Evolutionary conservation across 176 grass and related monocot species (phyloP).

Genomic region (Typha latifolia): DNA sequence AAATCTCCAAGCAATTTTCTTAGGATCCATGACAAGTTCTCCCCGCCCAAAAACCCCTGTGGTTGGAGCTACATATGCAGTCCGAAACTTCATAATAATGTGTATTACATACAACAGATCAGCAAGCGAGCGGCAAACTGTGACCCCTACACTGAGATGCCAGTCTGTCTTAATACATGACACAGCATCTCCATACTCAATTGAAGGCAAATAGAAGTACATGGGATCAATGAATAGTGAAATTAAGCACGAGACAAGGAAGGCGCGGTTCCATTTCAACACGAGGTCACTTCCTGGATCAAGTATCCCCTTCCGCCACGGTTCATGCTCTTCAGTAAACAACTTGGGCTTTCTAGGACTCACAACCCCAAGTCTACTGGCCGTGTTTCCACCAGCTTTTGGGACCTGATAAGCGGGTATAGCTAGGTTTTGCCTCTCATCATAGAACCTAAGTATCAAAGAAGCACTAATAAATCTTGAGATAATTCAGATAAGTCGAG

Average conservation of each 20-base stretch:
- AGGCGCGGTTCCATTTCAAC: slow-evolving; percentile 69
- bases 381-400: slow-evolving; percentile 13
- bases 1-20: slow-evolving; percentile 73
- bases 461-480: slow-evolving; percentile 3
- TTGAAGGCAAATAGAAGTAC: slow-evolving; percentile 81
- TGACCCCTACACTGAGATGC: slow-evolving; percentile 45
- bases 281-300: slow-evolving; percentile 72
- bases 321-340: slow-evolving; percentile 38
- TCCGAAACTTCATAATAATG: slow-evolving; percentile 85
- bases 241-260: slow-evolving; percentile 58
- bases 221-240: slow-evolving; percentile 89
- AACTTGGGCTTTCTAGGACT: slow-evolving; percentile 40
- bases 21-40: slow-evolving; percentile 72
- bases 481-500: neutral
- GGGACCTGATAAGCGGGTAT: slow-evolving; percentile 46
- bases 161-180: slow-evolving; percentile 51
- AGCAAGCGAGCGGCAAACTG: slow-evolving; percentile 52
- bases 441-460: slow-evolving; percentile 42
- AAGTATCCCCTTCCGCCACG: slow-evolving; percentile 44
- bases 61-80: slow-evolving; percentile 60
- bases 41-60: slow-evolving; percentile 82
- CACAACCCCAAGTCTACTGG: slow-evolving; percentile 28
- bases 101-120: slow-evolving; percentile 78
- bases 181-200: slow-evolving; percentile 11
- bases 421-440: slow-evolving; percentile 53